Percentiles rank a stretch among this genome's conserved stretches.
Conservation (phyloP, 2,329 filamentous ascomycete species). For the Zymoseptoria tritici region DNA sequence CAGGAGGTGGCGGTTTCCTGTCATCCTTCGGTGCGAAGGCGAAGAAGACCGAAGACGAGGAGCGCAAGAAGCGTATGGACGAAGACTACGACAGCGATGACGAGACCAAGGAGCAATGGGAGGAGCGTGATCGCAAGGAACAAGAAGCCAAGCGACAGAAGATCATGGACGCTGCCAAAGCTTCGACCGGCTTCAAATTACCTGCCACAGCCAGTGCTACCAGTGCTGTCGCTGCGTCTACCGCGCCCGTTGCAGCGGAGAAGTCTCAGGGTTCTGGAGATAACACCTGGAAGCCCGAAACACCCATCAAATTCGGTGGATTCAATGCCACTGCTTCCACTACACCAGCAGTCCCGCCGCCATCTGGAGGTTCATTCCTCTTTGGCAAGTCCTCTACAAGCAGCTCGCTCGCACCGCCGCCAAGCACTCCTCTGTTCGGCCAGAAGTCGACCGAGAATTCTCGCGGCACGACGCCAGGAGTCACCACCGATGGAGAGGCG, state of each 20-base stretch:
- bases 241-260: slow-evolving; percentile 7
- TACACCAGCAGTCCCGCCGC: slow-evolving; percentile 17
- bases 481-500: slow-evolving; percentile 33
- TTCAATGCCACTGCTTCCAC: slow-evolving; percentile 16
- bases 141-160: slow-evolving; percentile 40
- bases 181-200: slow-evolving; percentile 20
- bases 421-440: background rate
- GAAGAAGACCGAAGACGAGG: slow-evolving; percentile 35
- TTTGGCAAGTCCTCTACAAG: background rate
- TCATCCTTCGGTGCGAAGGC: slow-evolving; percentile 36
- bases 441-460: slow-evolving; percentile 27
- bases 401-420: slow-evolving; percentile 2
- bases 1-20: slow-evolving; percentile 32
- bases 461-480: slow-evolving; percentile 41
- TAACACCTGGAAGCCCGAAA: slow-evolving; percentile 43
- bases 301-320: slow-evolving; percentile 42
- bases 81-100: slow-evolving; percentile 48
- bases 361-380: slow-evolving; percentile 8
- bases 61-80: slow-evolving; percentile 42
- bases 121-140: slow-evolving; percentile 39
- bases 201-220: slow-evolving; percentile 8
- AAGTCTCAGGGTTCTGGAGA: slow-evolving; percentile 27
- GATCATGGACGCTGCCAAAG: slow-evolving; percentile 33
- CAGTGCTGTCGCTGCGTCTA: background rate
- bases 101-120: slow-evolving; percentile 44